Evolutionary conservation across 2,329 filamentous ascomycete genomes (phyloP).

Genomic region (Pseudophaeomoniella oleicola): DNA sequence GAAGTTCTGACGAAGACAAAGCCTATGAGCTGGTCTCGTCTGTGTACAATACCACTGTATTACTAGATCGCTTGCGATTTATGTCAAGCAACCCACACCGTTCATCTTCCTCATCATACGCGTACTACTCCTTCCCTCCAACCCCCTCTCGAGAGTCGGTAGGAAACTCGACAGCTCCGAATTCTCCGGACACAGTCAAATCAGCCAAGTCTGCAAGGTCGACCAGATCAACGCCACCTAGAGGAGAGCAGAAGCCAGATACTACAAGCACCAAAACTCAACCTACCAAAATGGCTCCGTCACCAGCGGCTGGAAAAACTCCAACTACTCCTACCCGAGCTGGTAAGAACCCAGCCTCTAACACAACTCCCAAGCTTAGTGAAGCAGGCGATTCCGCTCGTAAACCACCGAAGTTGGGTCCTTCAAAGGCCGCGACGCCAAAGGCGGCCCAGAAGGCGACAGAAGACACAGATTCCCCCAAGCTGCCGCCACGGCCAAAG

Average conservation of each 20-base stretch:
- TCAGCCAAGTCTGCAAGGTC: not conserved
- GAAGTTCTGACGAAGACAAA: not conserved
- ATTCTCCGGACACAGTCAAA: slow-evolving; percentile 1
- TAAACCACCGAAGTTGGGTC: slow-evolving; percentile 12
- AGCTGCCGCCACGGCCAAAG: slow-evolving; percentile 6
- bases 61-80: slow-evolving; percentile 1
- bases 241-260: not conserved
- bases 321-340: slow-evolving; percentile 14
- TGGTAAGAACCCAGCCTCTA: slow-evolving; percentile 14
- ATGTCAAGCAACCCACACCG: slow-evolving; percentile 9
- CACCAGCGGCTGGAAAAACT: slow-evolving; percentile 10
- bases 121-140: slow-evolving; percentile 11
- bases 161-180: slow-evolving; percentile 1
- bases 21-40: not conserved
- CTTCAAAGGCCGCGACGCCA: slow-evolving; percentile 9
- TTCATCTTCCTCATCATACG: slow-evolving; percentile 12
- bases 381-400: slow-evolving; percentile 7
- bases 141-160: slow-evolving; percentile 3
- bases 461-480: slow-evolving; percentile 6
- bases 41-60: not conserved
- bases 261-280: slow-evolving; percentile 1
- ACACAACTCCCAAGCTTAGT: slow-evolving; percentile 12
- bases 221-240: not conserved
- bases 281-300: slow-evolving; percentile 11
- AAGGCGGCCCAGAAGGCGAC: slow-evolving; percentile 5